Evolutionary conservation across 345 rosid genomes (phyloP), one percentile per base, ranked within the genome.

Genomic region (Citrus inodora): DNA sequence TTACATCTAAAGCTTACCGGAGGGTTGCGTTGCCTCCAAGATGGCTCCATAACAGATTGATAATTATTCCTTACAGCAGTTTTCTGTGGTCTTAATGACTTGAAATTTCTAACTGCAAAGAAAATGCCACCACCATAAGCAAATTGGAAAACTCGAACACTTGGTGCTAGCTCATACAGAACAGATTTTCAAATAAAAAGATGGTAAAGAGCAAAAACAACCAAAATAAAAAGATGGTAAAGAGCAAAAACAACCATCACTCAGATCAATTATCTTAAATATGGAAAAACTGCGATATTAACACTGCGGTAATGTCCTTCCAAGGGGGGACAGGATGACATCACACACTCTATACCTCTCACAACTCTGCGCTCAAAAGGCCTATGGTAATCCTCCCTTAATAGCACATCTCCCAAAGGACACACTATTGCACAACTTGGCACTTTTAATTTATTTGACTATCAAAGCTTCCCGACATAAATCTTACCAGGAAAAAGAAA

Each of bases 81-180:
- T 10, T 84, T 85, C 71, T 89, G 80, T 55, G 88, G 85, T 71
- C 85, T 85, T 82, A 89, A 67, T 46, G 95, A 84, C 85, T 88
- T 88, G 83, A 86, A 88, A 76, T 83, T 88, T 78, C 87, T 88
- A 37, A 88, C 94, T 91, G 89, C 82, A 78, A 37, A 69, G 38
- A 64, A 38, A 66, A n/a, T 28, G 72, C 68, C 55, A 66, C 7
- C 73, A 21, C 33, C 17, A 28, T 55, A 63, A 32, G 38, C 28
- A 65, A 55, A 73, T 53, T 30, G 42, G 22, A 65, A 37, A 61
- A 19, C 73, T 38, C 6, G 28, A 51, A 37, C 22, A 28, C 51
- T 63, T 13, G 33, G 46, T 40, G 46, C 76, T 59, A 59, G 64
- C 33, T 40, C 1, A 63, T 40, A 30, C 58, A 30, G 27, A 30